A percentile compares a stretch with the other conserved stretches of the same genome.
Conservation (phyloP, 2,329 filamentous ascomycete genomes). For the Xylaria sp. region DNA sequence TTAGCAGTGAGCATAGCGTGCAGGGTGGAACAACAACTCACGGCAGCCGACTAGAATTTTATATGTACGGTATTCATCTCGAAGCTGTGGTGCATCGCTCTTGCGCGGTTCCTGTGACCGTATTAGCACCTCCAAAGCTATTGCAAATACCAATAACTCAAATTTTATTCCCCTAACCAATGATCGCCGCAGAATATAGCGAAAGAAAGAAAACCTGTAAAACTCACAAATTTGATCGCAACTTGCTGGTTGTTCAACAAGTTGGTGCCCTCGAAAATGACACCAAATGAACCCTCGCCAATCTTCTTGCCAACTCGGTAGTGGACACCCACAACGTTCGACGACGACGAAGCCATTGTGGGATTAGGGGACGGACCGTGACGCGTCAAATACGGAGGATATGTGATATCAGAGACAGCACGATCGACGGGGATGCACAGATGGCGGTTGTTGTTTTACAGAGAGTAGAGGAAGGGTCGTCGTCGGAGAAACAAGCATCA, state of each 20-base stretch:
- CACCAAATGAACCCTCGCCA: constrained; percentile 97
- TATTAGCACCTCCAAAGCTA: constrained; percentile 14
- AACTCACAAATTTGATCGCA: constrained; percentile 96
- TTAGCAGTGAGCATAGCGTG: constrained; percentile 32
- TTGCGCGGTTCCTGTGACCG: constrained; percentile 86
- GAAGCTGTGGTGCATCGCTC: constrained; percentile 95
- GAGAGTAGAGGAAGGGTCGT: constrained; percentile 20
- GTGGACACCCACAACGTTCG: constrained; percentile 98
- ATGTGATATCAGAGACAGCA: constrained; percentile 21
- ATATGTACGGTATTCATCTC: constrained; percentile 99
- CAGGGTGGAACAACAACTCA: constrained; percentile 65
- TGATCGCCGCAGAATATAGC: neutral
- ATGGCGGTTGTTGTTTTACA: constrained; percentile 23
- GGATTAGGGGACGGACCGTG: constrained; percentile 13
- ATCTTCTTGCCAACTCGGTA: constrained; percentile 99
- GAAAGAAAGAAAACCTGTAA: constrained; percentile 20
- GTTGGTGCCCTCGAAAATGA: constrained; percentile 99
- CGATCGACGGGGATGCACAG: constrained; percentile 18
- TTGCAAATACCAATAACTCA: neutral
- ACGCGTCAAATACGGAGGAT: constrained; percentile 33
- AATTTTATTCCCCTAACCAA: neutral
- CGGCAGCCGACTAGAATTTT: constrained; percentile 99
- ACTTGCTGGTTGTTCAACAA: constrained; percentile 99
- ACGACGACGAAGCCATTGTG: constrained; percentile 85
- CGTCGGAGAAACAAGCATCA: constrained; percentile 42